Conservation (phyloP, 495 filamentous ascomycete genomes). For the Talaromyces ruber region DNA sequence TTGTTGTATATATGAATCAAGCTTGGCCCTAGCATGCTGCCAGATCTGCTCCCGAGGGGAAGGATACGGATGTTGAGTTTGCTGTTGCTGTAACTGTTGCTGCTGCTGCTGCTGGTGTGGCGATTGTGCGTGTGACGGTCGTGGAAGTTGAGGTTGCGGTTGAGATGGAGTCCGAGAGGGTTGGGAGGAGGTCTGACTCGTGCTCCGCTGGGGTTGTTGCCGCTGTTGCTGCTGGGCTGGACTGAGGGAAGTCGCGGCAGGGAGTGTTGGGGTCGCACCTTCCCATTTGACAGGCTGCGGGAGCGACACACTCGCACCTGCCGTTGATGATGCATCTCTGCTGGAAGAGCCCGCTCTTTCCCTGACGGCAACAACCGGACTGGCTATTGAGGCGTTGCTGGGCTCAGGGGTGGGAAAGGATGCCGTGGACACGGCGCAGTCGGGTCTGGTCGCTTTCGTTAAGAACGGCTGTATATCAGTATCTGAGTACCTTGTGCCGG, state of each 20-base stretch:
- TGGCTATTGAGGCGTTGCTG: constrained; percentile 11
- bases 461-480: neutral
- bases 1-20: constrained; percentile 10
- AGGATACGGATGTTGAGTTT: neutral
- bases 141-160: neutral
- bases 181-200: neutral
- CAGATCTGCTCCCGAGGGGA: constrained; percentile 8
- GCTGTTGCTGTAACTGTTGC: neutral
- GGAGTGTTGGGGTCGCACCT: neutral
- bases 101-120: neutral
- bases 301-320: neutral
- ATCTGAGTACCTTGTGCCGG: constrained; percentile 6
- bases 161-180: neutral
- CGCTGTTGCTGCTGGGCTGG: neutral
- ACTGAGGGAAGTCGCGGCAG: neutral
- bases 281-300: neutral
- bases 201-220: neutral
- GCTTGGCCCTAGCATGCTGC: neutral
- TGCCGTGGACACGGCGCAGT: neutral
- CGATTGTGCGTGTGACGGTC: neutral
- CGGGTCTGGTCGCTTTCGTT: neutral
- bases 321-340: neutral
- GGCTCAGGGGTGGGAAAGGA: constrained; percentile 17
- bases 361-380: constrained; percentile 9
- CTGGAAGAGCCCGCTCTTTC: neutral